Evolutionary conservation across 495 filamentous ascomycete genomes (phyloP).

Genomic region (Aspergillus indologenus): DNA sequence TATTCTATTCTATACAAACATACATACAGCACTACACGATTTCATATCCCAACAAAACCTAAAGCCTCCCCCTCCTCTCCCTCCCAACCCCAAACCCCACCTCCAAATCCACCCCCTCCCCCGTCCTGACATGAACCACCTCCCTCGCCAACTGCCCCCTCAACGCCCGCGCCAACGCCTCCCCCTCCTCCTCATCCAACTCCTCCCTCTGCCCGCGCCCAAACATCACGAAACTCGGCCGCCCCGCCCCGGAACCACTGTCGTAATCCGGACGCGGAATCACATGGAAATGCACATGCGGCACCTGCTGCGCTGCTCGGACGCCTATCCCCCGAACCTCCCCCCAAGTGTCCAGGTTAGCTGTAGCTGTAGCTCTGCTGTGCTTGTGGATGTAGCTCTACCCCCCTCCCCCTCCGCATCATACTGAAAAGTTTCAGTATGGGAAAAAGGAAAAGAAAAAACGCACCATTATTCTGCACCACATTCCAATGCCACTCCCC

Average conservation of each 20-base stretch:
- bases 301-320: slow-evolving; percentile 83
- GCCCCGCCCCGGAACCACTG: slow-evolving; percentile 24
- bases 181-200: slow-evolving; percentile 81
- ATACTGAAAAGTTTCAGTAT: too few species aligned
- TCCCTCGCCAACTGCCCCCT: slow-evolving; percentile 57
- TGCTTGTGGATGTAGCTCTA: too few species aligned
- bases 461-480: slow-evolving; percentile 86
- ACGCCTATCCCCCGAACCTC: too few species aligned
- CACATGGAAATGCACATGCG: slow-evolving; percentile 89
- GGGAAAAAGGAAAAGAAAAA: not conserved
- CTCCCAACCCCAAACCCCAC: slow-evolving; percentile 12
- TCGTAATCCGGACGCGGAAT: slow-evolving; percentile 61
- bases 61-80: slow-evolving; percentile 27
- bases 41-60: not conserved
- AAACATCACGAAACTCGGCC: slow-evolving; percentile 73
- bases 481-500: slow-evolving; percentile 76
- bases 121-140: slow-evolving; percentile 44
- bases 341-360: too few species aligned
- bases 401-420: too few species aligned
- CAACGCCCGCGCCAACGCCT: slow-evolving; percentile 57
- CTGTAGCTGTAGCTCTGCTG: not conserved
- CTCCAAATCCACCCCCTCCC: slow-evolving; percentile 44
- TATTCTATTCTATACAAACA: too few species aligned
- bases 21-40: too few species aligned
- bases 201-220: slow-evolving; percentile 78